Evolutionary conservation across 2,329 filamentous ascomycete genomes (phyloP).

Genomic region (Aureobasidium subglaciale): DNA sequence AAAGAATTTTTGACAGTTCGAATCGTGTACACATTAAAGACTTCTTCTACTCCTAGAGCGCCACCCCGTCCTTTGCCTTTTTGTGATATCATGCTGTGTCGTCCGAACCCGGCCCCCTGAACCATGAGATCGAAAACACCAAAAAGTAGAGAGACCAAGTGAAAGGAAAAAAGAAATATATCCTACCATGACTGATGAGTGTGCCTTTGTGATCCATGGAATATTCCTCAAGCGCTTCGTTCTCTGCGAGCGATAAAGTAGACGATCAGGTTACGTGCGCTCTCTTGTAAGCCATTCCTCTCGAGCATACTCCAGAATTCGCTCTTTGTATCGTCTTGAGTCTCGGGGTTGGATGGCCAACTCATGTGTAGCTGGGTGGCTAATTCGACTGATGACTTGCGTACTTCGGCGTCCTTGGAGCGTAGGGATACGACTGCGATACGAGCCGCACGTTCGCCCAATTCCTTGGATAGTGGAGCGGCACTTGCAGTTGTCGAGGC

Average conservation of each 20-base stretch:
- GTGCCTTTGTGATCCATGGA: no score
- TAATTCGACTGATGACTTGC: conserved; percentile 71
- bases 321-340: conserved; percentile 31
- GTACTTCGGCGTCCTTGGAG: conserved; percentile 26
- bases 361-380: conserved; percentile 63
- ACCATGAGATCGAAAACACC: neutral
- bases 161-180: neutral
- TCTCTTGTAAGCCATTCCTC: conserved; percentile 51
- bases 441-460: conserved; percentile 18
- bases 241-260: conserved; percentile 69
- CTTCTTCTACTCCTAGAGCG: neutral
- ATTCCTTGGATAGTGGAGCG: conserved; percentile 15
- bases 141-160: neutral
- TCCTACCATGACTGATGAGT: neutral
- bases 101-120: neutral
- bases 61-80: neutral
- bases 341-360: conserved; percentile 32
- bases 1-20: neutral
- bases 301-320: conserved; percentile 63
- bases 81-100: conserved; percentile 9
- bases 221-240: conserved; percentile 42
- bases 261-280: conserved; percentile 68
- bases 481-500: conserved; percentile 30
- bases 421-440: conserved; percentile 23
- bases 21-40: neutral